phyloP scores from a whole-genome alignment of 257 asterid genomes.

The Salvia rosmarinus region DNA sequence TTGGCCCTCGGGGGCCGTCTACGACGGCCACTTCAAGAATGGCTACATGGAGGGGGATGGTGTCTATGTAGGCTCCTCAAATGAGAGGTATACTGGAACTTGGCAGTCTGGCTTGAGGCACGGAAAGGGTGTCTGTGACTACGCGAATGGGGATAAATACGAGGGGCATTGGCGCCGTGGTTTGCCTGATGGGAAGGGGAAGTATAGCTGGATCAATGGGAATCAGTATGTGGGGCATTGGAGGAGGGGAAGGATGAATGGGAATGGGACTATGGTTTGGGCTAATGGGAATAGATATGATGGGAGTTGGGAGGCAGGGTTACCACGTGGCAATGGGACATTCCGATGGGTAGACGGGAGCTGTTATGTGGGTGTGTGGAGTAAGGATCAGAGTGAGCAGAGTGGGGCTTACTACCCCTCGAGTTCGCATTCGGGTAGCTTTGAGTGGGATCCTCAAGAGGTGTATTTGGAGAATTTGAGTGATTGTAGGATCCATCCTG shows the following conservation, averaged over 20 bases:
- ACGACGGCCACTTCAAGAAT: conserved; percentile 80
- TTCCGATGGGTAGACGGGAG: conserved; percentile 80
- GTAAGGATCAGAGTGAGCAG: conserved; percentile 63
- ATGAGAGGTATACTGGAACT: conserved; percentile 65
- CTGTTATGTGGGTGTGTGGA: conserved; percentile 83
- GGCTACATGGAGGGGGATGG: conserved; percentile 90
- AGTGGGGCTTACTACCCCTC: conserved; percentile 83
- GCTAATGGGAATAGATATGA: conserved; percentile 74
- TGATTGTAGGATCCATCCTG: conserved; percentile 52
- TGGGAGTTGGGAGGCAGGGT: conserved; percentile 83
- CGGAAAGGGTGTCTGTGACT: conserved; percentile 68
- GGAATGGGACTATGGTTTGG: conserved; percentile 84
- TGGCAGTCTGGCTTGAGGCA: conserved; percentile 71
- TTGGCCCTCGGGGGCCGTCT: conserved; percentile 90
- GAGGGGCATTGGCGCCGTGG: conserved; percentile 79
- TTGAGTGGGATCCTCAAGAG: conserved; percentile 83
- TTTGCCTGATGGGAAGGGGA: conserved; percentile 75
- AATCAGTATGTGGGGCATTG: conserved; percentile 87
- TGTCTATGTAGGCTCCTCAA: conserved; percentile 54
- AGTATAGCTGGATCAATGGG: conserved; percentile 81
- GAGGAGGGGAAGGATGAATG: conserved; percentile 74
- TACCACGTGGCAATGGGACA: conserved; percentile 87
- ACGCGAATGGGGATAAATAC: conserved; percentile 71
- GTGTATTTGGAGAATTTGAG: conserved; percentile 49
- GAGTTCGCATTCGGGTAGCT: conserved; percentile 38